phyloP scores from a whole-genome alignment of 2,329 filamentous ascomycete genomes.

The Pestalotiopsis sp. region DNA sequence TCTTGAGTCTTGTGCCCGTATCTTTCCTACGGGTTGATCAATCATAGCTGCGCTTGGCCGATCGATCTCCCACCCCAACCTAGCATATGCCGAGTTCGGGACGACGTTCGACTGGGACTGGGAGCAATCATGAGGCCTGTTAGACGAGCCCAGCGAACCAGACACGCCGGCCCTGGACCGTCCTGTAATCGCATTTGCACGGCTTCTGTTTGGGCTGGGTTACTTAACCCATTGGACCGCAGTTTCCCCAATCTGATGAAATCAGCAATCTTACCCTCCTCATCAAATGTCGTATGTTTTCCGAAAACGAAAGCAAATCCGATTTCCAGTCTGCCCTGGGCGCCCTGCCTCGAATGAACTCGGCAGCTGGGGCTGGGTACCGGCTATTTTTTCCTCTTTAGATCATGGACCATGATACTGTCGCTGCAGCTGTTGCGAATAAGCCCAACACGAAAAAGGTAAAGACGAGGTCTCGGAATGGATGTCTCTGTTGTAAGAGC shows the following conservation, averaged over 20 bases:
- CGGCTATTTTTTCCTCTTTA: conserved; percentile 11
- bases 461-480: conserved; percentile 32
- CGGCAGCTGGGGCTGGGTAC: not conserved
- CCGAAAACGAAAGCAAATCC: not conserved
- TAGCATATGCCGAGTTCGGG: too few relatives aligned
- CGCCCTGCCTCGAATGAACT: not conserved
- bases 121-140: too few relatives aligned
- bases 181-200: not conserved
- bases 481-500: conserved; percentile 33
- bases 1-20: too few relatives aligned
- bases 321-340: not conserved
- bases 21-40: too few relatives aligned
- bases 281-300: conserved; percentile 8
- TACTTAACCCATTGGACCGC: not conserved
- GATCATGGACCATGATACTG: not conserved
- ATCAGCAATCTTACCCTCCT: conserved; percentile 7
- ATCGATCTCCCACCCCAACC: too few relatives aligned
- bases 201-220: not conserved
- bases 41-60: too few relatives aligned
- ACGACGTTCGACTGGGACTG: too few relatives aligned
- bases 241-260: conserved; percentile 4
- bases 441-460: conserved; percentile 13
- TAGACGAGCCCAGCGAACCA: too few relatives aligned
- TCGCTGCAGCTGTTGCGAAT: not conserved
- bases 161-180: not conserved